Conservation (phyloP, 768 basidiomycete species). For the Pleurotus citrinopileatus region DNA sequence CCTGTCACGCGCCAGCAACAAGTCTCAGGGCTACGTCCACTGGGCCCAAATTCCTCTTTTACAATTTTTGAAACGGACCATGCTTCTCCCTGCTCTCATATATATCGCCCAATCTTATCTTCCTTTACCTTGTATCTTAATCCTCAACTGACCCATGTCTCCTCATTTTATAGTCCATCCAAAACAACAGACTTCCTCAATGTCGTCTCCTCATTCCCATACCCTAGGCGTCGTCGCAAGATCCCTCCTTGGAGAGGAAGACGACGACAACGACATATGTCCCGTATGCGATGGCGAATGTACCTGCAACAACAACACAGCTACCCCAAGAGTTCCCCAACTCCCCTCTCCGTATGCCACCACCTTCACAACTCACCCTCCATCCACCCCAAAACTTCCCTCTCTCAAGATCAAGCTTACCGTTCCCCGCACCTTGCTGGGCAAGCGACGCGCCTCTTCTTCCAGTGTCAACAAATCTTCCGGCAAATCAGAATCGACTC, state of each 20-base stretch:
- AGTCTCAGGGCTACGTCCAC: conserved; percentile 2
- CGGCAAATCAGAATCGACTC: conserved; percentile 31
- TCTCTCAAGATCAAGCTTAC: conserved; percentile 75
- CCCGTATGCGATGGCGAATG: conserved; percentile 90
- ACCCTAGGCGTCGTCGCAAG: conserved; percentile 49
- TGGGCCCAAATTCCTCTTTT: conserved; percentile 7
- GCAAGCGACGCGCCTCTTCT: conserved; percentile 30
- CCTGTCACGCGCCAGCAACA: conserved; percentile 17
- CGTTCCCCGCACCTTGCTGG: conserved; percentile 54
- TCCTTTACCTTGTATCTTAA: not conserved
- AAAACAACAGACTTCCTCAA: conserved; percentile 53
- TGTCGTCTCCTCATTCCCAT: conserved; percentile 70
- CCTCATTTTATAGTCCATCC: conserved; percentile 27
- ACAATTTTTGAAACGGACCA: conserved; percentile 10
- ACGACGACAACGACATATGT: conserved; percentile 84
- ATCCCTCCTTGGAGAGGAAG: conserved; percentile 36
- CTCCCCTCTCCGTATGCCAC: conserved; percentile 33
- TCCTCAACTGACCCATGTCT: conserved; percentile 11
- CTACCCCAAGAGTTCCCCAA: conserved; percentile 34
- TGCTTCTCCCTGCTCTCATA: conserved; percentile 12
- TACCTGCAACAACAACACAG: conserved; percentile 60
- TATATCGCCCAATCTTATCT: conserved; percentile 11
- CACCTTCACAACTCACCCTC: conserved; percentile 21
- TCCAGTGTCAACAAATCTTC: conserved; percentile 27
- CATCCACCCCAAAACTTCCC: conserved; percentile 21